Evolutionary conservation across 768 basidiomycete species (phyloP), one percentile per base, ranked within the genome.

Genomic region (Gelatoporia subvermispora): DNA sequence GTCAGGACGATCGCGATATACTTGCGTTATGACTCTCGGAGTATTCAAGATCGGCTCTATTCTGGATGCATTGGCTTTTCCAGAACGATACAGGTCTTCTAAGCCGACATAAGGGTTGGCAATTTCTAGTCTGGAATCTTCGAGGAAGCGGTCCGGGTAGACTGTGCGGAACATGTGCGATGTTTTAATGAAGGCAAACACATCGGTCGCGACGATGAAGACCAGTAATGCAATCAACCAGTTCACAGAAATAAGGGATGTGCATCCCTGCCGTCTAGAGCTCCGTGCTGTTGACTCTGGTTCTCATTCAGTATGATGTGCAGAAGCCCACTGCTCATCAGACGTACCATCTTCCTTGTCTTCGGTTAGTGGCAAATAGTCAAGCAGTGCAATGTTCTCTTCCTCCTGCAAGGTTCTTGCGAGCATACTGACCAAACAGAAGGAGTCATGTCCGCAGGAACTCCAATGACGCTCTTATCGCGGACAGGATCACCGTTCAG

Each of bases 61-160:
- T 13, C 17, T 43, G 1, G 60, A 56, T 18, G 59, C 40, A 20
- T 59, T 46, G 35, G 53, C 43, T 8, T 41, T 25, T 9, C 56
- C 58, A 35, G 49, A 52, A 43, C 35, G 24, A 43, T 63, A 63
- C 37, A 63, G 56, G 39, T 59, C 58, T 25, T 54, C 54, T 18
- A 63, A 58, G n/a, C 60, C 61, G 31, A 54, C 41, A 45, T 63
- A 63, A 3, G 57, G 53, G 47, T 50, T 58, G 24, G 55, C 51
- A 37, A 54, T 48, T 36, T 59, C 55, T 22, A 59, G 50, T 22
- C 48, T 51, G n/a, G 36, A 23, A 2, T 49, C 48, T n/a, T 35
- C 47, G 31, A 24, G 4, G 18, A 4, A 9, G 41, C 4, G n/a
- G 1, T 13, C 20, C 13, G 28, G 28, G 13, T 31, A 31, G 5